phyloP scores from a whole-genome alignment of 257 asterid genomes.

The Solanum piurae region DNA sequence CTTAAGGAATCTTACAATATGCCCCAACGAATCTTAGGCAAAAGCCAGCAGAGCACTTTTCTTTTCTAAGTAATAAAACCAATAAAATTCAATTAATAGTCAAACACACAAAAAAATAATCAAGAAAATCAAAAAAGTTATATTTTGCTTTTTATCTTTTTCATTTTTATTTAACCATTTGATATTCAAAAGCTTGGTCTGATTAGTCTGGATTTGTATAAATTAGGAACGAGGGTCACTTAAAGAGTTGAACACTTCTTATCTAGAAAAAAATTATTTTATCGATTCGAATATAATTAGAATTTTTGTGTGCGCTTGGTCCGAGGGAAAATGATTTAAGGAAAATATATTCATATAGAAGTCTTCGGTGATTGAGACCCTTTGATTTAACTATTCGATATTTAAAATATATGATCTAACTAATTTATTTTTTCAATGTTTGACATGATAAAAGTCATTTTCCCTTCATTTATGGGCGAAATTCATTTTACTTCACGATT shows the following conservation, averaged over 20 bases:
- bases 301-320: neutral
- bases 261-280: neutral
- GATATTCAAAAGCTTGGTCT: neutral
- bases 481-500: neutral
- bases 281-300: neutral
- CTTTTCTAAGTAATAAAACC: neutral
- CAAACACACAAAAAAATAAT: neutral
- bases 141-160: neutral
- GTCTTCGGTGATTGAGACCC: neutral
- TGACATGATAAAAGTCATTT: neutral
- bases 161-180: neutral
- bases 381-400: too few species aligned
- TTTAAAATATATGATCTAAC: too few species aligned
- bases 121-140: neutral
- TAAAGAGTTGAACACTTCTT: neutral
- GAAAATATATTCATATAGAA: neutral
- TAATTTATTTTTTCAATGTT: neutral
- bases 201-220: neutral
- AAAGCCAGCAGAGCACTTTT: neutral
- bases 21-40: neutral
- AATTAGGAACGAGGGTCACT: neutral
- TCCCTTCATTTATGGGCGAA: neutral
- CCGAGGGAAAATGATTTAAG: neutral
- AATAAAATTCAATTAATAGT: neutral
- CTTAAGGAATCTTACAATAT: neutral